These are phyloP conservation scores for Debaryomyces sp. DNA, from an alignment of 1,139 yeast species.

Conservation along the genomic window DNA sequence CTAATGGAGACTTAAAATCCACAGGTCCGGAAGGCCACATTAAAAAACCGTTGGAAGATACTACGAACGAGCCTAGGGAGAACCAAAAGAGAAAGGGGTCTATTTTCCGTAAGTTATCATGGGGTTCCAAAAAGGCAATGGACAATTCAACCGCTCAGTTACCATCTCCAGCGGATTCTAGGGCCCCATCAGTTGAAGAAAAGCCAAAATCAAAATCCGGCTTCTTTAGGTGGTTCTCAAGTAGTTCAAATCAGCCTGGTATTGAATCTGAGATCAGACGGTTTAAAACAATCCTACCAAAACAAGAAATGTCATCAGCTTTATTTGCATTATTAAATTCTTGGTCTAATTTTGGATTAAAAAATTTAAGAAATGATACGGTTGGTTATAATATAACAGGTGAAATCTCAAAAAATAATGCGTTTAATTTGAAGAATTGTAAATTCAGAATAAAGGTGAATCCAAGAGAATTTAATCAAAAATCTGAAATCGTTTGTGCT, in stretches of 20 bases:
- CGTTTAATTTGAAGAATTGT: constrained; percentile 65
- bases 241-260: constrained; percentile 22
- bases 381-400: constrained; percentile 55
- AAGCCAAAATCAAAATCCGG: constrained; percentile 30
- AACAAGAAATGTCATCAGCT: constrained; percentile 65
- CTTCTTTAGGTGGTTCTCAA: constrained; percentile 50
- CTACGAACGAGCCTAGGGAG: constrained; percentile 30
- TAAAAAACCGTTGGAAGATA: constrained; percentile 35
- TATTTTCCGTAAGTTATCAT: constrained; percentile 67
- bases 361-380: constrained; percentile 52
- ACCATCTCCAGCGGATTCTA: constrained; percentile 44
- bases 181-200: constrained; percentile 35
- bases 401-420: constrained; percentile 60
- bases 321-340: constrained; percentile 61
- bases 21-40: constrained; percentile 3
- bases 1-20: constrained; percentile 4
- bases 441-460: constrained; percentile 59
- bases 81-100: constrained; percentile 46
- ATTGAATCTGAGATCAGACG: constrained; percentile 36
- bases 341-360: constrained; percentile 74
- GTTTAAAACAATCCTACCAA: constrained; percentile 48
- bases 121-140: constrained; percentile 48
- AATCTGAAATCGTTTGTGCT: constrained; percentile 49
- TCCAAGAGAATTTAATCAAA: constrained; percentile 41
- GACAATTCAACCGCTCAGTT: constrained; percentile 29